Conservation (phyloP, 805 yeast genomes). For the Cyberlindnera veronae region DNA sequence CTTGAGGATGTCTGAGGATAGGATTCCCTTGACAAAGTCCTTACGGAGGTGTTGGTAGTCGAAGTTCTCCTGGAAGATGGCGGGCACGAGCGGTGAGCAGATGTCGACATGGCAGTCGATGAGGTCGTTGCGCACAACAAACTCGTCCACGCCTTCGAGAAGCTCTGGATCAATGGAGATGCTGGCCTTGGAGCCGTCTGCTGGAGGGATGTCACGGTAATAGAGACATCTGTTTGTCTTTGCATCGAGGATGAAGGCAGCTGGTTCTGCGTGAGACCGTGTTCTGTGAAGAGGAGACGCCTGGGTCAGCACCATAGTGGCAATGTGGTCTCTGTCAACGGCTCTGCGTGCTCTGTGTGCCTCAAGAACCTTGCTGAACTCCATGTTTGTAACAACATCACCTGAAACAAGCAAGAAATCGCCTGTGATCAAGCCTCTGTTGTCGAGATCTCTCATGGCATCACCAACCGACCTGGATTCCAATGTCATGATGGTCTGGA, state of each 20-base stretch:
- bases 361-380: constrained; percentile 66
- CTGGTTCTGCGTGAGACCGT: constrained; percentile 76
- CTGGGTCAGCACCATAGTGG: constrained; percentile 88
- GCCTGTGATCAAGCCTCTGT: constrained; percentile 82
- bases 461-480: constrained; percentile 94
- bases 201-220: constrained; percentile 71
- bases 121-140: constrained; percentile 82
- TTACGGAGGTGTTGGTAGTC: constrained; percentile 85
- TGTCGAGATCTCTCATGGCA: constrained; percentile 93
- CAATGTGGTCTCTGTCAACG: constrained; percentile 83
- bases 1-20: constrained; percentile 84
- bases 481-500: constrained; percentile 75
- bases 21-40: constrained; percentile 88
- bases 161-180: constrained; percentile 81
- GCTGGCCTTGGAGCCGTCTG: constrained; percentile 39
- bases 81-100: constrained; percentile 92
- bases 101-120: constrained; percentile 97
- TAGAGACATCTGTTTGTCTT: constrained; percentile 73
- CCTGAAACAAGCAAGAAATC: constrained; percentile 91
- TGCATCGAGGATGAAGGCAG: constrained; percentile 78
- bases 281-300: constrained; percentile 85
- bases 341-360: constrained; percentile 70
- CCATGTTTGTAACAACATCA: constrained; percentile 91
- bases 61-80: constrained; percentile 92
- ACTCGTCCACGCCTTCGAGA: constrained; percentile 67